Percentiles rank a stretch among this genome's conserved stretches.
Conservation (phyloP, 768 basidiomycete species). For the Scleroderma citrinum region DNA sequence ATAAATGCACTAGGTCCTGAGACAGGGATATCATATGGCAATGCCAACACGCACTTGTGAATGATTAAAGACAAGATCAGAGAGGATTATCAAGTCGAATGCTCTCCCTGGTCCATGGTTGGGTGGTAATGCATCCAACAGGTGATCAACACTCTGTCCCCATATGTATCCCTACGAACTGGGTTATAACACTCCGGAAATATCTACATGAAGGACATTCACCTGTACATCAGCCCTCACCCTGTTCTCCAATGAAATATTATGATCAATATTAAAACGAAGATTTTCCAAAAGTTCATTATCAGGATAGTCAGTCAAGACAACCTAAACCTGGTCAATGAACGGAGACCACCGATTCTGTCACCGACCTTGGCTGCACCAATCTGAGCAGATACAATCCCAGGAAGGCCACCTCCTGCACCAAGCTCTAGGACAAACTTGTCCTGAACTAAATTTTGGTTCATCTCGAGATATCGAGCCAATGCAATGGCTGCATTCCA, state of each 20-base stretch:
- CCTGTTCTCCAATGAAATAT: slow-evolving; percentile 33
- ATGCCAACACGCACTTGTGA: slow-evolving; percentile 57
- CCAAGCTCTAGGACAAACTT: slow-evolving; percentile 79
- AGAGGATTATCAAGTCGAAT: slow-evolving; percentile 83
- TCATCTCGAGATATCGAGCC: slow-evolving; percentile 60
- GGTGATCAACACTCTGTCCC: slow-evolving; percentile 48
- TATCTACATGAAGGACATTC: too few relatives aligned
- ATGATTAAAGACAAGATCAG: slow-evolving; percentile 93
- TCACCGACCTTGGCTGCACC: slow-evolving; percentile 57
- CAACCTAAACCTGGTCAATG: slow-evolving; percentile 40
- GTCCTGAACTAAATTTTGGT: slow-evolving; percentile 39
- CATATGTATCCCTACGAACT: slow-evolving; percentile 69
- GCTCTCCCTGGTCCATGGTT: slow-evolving; percentile 16
- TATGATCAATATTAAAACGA: slow-evolving; percentile 55
- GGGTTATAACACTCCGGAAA: not conserved
- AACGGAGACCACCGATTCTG: not conserved
- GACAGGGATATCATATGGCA: too few relatives aligned
- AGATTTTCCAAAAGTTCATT: slow-evolving; percentile 69
- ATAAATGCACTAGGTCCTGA: not conserved
- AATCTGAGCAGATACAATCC: slow-evolving; percentile 65
- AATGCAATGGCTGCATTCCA: slow-evolving; percentile 79
- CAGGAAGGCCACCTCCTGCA: slow-evolving; percentile 88
- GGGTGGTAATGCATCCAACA: slow-evolving; percentile 24
- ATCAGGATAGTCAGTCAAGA: slow-evolving; percentile 94
- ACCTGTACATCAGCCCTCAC: slow-evolving; percentile 29